phyloP scores from a whole-genome alignment of 768 basidiomycete species.

The Pulveroboletus sp. region DNA sequence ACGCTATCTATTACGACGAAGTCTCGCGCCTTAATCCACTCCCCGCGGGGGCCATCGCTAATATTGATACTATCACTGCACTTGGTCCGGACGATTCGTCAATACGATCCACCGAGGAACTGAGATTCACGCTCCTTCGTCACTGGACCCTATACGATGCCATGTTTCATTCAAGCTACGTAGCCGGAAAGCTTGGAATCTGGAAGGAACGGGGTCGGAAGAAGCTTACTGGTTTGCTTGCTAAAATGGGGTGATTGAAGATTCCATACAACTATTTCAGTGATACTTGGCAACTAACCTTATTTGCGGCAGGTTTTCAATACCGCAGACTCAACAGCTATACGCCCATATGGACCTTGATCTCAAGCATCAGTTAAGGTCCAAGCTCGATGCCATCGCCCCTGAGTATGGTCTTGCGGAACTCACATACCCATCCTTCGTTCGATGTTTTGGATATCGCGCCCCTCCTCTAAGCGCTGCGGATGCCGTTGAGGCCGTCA shows the following conservation, averaged over 20 bases:
- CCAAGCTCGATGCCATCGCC: constrained; percentile 82
- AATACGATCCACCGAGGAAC: constrained; percentile 80
- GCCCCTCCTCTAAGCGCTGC: constrained; percentile 85
- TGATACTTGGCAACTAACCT: constrained; percentile 5
- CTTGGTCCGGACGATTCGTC: constrained; percentile 79
- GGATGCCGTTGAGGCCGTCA: constrained; percentile 87
- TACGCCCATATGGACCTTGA: constrained; percentile 97
- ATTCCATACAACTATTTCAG: background rate
- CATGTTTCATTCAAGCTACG: constrained; percentile 96
- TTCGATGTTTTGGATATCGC: constrained; percentile 85
- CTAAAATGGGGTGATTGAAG: constrained; percentile 90
- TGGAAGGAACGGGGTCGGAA: constrained; percentile 96
- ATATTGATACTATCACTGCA: constrained; percentile 43
- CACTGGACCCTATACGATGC: constrained; percentile 99
- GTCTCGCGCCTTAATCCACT: constrained; percentile 85
- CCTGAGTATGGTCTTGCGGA: constrained; percentile 95
- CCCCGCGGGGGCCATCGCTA: constrained; percentile 33
- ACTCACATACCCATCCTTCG: constrained; percentile 90
- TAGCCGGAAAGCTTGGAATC: constrained; percentile 90
- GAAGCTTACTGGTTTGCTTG: constrained; percentile 82
- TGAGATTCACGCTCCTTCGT: constrained; percentile 90
- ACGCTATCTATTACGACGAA: constrained; percentile 81
- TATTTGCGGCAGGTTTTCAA: constrained; percentile 68
- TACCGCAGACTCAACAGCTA: constrained; percentile 89
- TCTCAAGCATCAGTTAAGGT: constrained; percentile 73